Evolutionary conservation across 2,329 filamentous ascomycete species (phyloP), one percentile per base, ranked within the genome.

Genomic region (Fusarium cyanostomum): DNA sequence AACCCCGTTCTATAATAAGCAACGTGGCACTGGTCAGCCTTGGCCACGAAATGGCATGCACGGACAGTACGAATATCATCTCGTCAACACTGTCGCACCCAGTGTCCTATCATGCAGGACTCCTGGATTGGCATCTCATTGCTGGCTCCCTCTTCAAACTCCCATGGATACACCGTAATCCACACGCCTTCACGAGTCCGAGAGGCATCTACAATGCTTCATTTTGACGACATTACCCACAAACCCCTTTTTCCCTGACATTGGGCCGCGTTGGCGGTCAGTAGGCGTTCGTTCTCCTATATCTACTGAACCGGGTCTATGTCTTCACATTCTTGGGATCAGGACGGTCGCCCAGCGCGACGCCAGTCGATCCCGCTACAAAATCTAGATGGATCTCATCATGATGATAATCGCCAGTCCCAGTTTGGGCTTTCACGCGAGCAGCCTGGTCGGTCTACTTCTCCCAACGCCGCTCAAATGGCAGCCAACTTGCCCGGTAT

Each of bases 341-440:
- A 66, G 37, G 70, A 71, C 41, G 65, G 65, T 65, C 65, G 67
- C 57, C 59, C 67, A 52, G 56, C 56, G 46, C 70, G 67, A 55
- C 71, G 67, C 50, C 73, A 66, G 71, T 89, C 89, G 62, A 94
- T 95, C 78, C 90, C 90, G 58, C 80, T 94, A 56, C 88, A 88
- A 75, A 85, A 89, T 68, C 80, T 91, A 31, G 73, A 75, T 52
- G 62, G 64, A 28, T 50, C 68, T 11, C 56, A 64, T 26, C 57
- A 57, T 28, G 56, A 57, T 28, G 56, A 61, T 26, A 44, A 54
- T 35, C 43, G 58, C 31, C 45, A 62, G 33, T 34, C 55, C 18
- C 56, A 56, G 24, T 41, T 51, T 33, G 62, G 54, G 28, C 53
- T 54, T 15, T 39, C 56, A 16, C 48, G 38, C 7, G 59, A 63